Percentiles rank a stretch among this genome's conserved stretches.
Evolutionary conservation across 2,329 filamentous ascomycete genomes (phyloP).

Genomic region (Sporothrix protearum): DNA sequence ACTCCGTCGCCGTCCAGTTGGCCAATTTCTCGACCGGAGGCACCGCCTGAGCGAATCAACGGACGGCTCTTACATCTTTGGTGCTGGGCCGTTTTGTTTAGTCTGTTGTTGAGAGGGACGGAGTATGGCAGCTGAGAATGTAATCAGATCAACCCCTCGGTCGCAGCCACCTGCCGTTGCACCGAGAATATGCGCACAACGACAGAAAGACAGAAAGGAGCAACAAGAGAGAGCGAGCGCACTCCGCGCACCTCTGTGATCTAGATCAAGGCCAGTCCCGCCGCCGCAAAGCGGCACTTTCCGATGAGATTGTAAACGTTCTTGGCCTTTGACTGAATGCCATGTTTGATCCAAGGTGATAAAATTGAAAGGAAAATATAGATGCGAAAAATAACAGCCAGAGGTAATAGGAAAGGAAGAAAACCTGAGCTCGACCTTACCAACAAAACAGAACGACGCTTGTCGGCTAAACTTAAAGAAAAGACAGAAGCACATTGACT

Average conservation of each 20-base stretch:
- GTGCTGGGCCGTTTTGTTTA: neutral
- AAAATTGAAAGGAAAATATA: neutral
- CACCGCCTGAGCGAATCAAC: neutral
- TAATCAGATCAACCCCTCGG: neutral
- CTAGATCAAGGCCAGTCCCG: neutral
- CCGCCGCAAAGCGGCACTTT: neutral
- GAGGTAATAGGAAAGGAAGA: too few species aligned
- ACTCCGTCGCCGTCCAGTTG: neutral
- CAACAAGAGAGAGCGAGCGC: too few species aligned
- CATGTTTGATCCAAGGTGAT: neutral
- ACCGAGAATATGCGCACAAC: neutral
- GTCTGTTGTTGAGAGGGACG: neutral
- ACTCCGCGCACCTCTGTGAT: neutral
- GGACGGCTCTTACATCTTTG: neutral
- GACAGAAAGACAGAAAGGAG: too few species aligned
- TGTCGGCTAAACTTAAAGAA: too few species aligned
- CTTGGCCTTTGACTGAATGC: neutral
- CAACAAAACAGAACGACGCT: too few species aligned
- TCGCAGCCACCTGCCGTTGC: constrained; percentile 7
- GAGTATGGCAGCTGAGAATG: neutral
- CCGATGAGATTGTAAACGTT: neutral
- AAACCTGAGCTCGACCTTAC: too few species aligned
- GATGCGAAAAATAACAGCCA: too few species aligned
- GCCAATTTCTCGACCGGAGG: neutral
- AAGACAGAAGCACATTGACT: too few species aligned